Evolutionary conservation across 23 red algal species (phyloP).

Genomic region (Agarophyton chilense): DNA sequence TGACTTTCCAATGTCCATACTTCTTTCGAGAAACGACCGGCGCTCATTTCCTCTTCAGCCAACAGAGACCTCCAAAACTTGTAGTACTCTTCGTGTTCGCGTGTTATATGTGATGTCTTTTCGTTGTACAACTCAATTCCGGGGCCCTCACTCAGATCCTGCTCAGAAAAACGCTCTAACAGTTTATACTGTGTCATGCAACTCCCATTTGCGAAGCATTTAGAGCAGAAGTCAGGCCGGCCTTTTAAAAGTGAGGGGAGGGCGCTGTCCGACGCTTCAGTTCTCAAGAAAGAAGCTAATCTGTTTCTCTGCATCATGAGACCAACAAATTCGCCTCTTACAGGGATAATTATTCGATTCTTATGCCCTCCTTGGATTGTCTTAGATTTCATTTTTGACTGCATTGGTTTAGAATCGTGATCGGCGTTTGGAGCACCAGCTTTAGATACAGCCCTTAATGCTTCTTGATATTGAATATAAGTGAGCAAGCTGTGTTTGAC

Average conservation of each 20-base stretch:
- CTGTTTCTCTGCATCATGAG: constrained; percentile 63
- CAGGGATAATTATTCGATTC: constrained; percentile 4
- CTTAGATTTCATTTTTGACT: constrained; percentile 7
- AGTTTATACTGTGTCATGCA: constrained; percentile 52
- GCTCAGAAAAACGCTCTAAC: not conserved
- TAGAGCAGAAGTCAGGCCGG: constrained; percentile 22
- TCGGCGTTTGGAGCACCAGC: not conserved
- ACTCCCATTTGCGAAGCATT: constrained; percentile 37
- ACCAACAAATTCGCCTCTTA: constrained; percentile 11
- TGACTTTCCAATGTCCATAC: constrained; percentile 58
- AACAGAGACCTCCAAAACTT: constrained; percentile 47
- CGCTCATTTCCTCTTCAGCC: constrained; percentile 50
- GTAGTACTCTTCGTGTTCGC: constrained; percentile 41
- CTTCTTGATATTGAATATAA: constrained; percentile 63
- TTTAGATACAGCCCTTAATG: constrained; percentile 1
- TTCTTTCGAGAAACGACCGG: constrained; percentile 18
- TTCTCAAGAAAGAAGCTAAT: constrained; percentile 24
- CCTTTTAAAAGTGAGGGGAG: constrained; percentile 30
- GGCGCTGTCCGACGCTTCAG: not conserved
- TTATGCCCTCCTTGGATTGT: constrained; percentile 19
- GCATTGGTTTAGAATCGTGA: not conserved
- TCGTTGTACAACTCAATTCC: constrained; percentile 34
- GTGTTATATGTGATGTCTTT: constrained; percentile 26
- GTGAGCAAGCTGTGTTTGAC: constrained; percentile 43
- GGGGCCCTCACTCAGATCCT: constrained; percentile 16